phyloP scores from a whole-genome alignment of 805 yeast species.

The Debaryomyces hansenii region DNA sequence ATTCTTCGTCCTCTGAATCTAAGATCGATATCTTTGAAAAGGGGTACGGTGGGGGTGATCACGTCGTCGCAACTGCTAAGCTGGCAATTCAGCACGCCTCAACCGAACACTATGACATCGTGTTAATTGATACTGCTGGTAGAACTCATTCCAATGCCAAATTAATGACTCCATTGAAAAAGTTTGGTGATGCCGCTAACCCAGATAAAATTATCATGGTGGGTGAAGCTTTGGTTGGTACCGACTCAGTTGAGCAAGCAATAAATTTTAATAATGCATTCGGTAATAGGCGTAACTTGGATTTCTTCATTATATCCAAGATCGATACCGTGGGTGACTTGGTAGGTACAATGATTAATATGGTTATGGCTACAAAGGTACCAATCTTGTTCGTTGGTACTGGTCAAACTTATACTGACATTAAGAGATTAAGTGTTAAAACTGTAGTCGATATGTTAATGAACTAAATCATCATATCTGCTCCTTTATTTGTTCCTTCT shows the following conservation, averaged over 20 bases:
- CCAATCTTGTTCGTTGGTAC: conserved; percentile 95
- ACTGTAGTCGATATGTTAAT: conserved; percentile 89
- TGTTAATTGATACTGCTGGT: conserved; percentile 95
- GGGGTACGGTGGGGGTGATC: conserved; percentile 95
- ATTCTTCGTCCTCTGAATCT: conserved; percentile 36
- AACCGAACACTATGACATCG: conserved; percentile 73
- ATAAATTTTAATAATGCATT: conserved; percentile 90
- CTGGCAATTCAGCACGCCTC: conserved; percentile 83
- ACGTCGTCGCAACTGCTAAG: conserved; percentile 89
- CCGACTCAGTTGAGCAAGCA: conserved; percentile 96
- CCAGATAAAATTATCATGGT: conserved; percentile 98
- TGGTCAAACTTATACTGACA: conserved; percentile 95
- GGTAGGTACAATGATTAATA: conserved; percentile 94
- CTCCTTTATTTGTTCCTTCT: not conserved
- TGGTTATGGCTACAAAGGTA: conserved; percentile 94
- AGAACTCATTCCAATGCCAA: conserved; percentile 94
- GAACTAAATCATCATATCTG: conserved; percentile 36
- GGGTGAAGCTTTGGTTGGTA: conserved; percentile 96
- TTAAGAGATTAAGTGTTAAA: conserved; percentile 84
- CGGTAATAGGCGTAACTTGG: conserved; percentile 77
- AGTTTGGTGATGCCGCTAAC: conserved; percentile 91
- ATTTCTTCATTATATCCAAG: conserved; percentile 89
- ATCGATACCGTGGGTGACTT: conserved; percentile 97
- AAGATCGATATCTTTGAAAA: conserved; percentile 83
- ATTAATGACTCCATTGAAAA: conserved; percentile 91